These are phyloP conservation scores for Artemisia annua DNA, from an alignment of 129 eudicot species.

Conservation along the genomic window DNA sequence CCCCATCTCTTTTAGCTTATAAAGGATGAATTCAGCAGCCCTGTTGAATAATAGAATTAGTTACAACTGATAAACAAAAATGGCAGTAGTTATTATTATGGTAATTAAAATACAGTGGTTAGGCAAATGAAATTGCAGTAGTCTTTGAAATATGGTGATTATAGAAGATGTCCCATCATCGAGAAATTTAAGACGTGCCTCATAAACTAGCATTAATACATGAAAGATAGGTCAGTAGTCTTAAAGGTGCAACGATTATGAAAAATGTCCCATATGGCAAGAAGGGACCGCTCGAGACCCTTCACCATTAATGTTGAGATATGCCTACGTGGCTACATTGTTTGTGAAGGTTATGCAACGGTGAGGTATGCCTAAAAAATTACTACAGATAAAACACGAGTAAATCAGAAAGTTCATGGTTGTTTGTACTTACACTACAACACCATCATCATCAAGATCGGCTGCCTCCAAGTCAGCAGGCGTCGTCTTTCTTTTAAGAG, in stretches of 20 bases:
- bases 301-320: neutral
- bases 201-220: neutral
- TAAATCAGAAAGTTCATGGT: neutral
- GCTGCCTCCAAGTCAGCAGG: constrained; percentile 85
- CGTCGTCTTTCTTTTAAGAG: constrained; percentile 70
- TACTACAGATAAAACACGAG: no score
- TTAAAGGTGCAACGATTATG: neutral
- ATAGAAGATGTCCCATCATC: neutral
- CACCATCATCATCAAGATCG: constrained; percentile 80
- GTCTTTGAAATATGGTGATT: neutral
- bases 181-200: neutral
- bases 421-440: constrained; percentile 65
- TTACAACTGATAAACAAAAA: no score
- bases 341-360: no score
- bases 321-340: no score
- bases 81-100: no score
- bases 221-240: neutral
- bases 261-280: neutral
- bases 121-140: neutral
- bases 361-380: neutral
- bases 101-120: no score
- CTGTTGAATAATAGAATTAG: constrained; percentile 6
- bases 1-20: constrained; percentile 96
- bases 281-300: neutral
- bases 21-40: constrained; percentile 83